These are phyloP conservation scores for Rutstroemia sydowiana DNA, from an alignment of 2,329 filamentous ascomycete species.

Conservation along the genomic window DNA sequence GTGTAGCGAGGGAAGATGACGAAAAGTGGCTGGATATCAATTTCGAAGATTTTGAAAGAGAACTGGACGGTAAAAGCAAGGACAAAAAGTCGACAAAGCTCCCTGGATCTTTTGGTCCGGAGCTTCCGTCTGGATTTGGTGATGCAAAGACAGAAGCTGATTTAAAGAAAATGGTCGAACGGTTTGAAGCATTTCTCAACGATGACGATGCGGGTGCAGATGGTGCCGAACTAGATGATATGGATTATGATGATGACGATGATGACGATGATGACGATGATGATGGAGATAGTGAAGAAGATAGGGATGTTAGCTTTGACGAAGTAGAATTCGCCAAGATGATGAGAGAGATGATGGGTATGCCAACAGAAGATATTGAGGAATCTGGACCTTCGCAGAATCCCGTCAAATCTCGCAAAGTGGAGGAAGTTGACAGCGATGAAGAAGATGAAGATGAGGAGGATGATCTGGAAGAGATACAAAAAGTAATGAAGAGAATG, in stretches of 20 bases:
- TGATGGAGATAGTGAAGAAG: conserved; percentile 55
- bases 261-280: conserved; percentile 46
- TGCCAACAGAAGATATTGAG: conserved; percentile 33
- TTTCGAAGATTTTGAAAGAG: conserved; percentile 79
- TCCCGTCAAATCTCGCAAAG: conserved; percentile 5
- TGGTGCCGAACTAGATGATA: conserved; percentile 65
- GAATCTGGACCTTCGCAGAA: conserved; percentile 1
- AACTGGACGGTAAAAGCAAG: conserved; percentile 50
- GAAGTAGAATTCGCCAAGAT: conserved; percentile 78
- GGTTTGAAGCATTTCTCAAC: conserved; percentile 88
- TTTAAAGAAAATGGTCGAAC: conserved; percentile 81
- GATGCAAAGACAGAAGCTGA: conserved; percentile 64
- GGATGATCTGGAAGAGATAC: conserved; percentile 54
- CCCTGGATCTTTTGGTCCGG: conserved; percentile 24
- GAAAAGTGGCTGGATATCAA: conserved; percentile 91
- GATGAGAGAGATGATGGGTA: conserved; percentile 89
- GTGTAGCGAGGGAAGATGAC: conserved; percentile 59
- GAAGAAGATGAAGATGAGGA: conserved; percentile 34
- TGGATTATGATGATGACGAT: conserved; percentile 51
- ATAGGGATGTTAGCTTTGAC: conserved; percentile 71
- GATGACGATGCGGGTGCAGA: conserved; percentile 76
- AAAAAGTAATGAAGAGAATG: conserved; percentile 59
- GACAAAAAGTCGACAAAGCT: conserved; percentile 30
- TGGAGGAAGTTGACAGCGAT: conserved; percentile 24
- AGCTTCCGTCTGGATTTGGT: conserved; percentile 45